Conservation (phyloP, 2,329 filamentous ascomycete species). For the Penicillium olsonii region DNA sequence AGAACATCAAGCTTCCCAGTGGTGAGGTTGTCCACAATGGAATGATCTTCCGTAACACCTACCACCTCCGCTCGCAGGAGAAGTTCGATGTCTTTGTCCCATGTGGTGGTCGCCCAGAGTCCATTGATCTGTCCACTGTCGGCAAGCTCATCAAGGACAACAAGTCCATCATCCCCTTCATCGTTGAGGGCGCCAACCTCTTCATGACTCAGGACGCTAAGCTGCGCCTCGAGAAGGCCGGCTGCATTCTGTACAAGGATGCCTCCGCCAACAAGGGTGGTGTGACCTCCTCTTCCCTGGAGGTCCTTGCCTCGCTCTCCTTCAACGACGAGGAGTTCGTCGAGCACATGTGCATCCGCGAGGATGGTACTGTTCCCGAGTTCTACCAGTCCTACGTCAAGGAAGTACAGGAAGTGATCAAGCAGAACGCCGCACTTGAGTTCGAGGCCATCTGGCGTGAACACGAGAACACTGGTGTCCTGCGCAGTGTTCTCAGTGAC, state of each 20-base stretch:
- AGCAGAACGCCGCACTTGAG: constrained; percentile 86
- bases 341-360: constrained; percentile 86
- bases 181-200: constrained; percentile 95
- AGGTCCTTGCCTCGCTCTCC: constrained; percentile 89
- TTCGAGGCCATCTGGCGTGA: constrained; percentile 99
- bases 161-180: constrained; percentile 85
- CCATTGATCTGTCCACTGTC: constrained; percentile 87
- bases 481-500: constrained; percentile 87
- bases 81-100: constrained; percentile 89
- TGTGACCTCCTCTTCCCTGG: constrained; percentile 94
- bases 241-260: constrained; percentile 94
- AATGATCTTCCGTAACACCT: constrained; percentile 95
- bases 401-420: constrained; percentile 86
- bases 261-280: constrained; percentile 98
- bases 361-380: constrained; percentile 74
- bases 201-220: constrained; percentile 99
- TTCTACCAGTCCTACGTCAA: constrained; percentile 96
- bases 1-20: constrained; percentile 79
- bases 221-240: constrained; percentile 90
- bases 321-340: constrained; percentile 90
- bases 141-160: constrained; percentile 86
- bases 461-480: constrained; percentile 74
- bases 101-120: constrained; percentile 93
- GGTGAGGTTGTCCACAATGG: constrained; percentile 89
- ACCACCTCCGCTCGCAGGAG: constrained; percentile 79